These are phyloP conservation scores for Venturia asperata DNA, from an alignment of 2,329 filamentous ascomycete genomes.

Conservation along the genomic window DNA sequence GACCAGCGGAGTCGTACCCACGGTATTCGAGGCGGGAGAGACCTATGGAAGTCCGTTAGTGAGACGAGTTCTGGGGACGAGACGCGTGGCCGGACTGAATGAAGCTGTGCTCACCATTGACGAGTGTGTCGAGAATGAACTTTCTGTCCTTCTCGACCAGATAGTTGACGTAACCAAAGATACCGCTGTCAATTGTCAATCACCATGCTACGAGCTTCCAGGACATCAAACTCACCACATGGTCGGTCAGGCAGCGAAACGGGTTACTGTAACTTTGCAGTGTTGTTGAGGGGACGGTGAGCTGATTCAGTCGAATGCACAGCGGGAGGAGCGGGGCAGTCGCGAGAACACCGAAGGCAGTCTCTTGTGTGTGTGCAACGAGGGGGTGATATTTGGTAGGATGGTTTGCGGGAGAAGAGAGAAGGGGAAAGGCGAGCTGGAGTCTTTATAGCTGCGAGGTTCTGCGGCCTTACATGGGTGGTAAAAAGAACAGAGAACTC, in stretches of 20 bases:
- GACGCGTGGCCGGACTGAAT: conserved; percentile 19
- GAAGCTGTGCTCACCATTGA: conserved; percentile 64
- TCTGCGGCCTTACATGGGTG: neutral
- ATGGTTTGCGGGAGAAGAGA: neutral
- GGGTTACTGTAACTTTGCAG: neutral
- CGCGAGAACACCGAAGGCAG: neutral
- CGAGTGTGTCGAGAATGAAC: conserved; percentile 89
- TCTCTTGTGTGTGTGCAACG: neutral
- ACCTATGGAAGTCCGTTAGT: conserved; percentile 46
- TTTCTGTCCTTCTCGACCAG: conserved; percentile 97
- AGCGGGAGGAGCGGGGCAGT: neutral
- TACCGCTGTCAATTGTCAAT: conserved; percentile 55
- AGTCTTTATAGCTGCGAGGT: neutral
- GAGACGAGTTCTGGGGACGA: conserved; percentile 24
- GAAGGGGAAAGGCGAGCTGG: neutral
- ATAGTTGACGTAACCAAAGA: conserved; percentile 99
- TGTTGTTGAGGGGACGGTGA: neutral
- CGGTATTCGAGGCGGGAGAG: conserved; percentile 95
- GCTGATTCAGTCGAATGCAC: conserved; percentile 1
- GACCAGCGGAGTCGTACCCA: conserved; percentile 94
- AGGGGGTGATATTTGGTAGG: neutral
- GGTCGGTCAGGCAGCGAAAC: conserved; percentile 5
- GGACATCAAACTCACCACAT: neutral
- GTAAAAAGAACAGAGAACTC: neutral
- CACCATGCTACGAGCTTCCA: neutral